phyloP scores from a whole-genome alignment of 2,329 filamentous ascomycete species.

The Ramularia collo-cygni region DNA sequence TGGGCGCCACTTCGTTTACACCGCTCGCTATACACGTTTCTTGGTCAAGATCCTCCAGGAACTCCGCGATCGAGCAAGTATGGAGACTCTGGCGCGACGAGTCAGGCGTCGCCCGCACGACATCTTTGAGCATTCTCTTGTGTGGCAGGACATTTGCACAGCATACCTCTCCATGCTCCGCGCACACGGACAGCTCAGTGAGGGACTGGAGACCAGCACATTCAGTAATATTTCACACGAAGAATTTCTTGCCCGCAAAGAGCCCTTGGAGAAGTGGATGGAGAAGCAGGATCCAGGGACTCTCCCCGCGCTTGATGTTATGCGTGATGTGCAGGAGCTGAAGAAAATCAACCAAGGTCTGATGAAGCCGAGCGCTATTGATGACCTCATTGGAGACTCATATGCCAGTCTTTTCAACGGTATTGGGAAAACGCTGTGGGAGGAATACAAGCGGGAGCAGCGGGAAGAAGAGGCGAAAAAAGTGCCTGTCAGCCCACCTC shows the following conservation, averaged over 20 bases:
- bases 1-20: conserved; percentile 88
- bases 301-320: conserved; percentile 50
- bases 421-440: conserved; percentile 54
- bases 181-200: conserved; percentile 48
- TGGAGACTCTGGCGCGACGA: conserved; percentile 72
- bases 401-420: conserved; percentile 72
- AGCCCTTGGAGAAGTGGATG: conserved; percentile 54
- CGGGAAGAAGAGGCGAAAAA: conserved; percentile 22
- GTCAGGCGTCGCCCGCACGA: conserved; percentile 77
- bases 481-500: conserved; percentile 16
- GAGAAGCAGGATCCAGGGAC: conserved; percentile 42
- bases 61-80: conserved; percentile 64
- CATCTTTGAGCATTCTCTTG: conserved; percentile 54
- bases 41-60: conserved; percentile 69
- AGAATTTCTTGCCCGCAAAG: conserved; percentile 55
- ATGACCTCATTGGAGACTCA: conserved; percentile 88
- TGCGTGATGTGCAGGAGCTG: conserved; percentile 61
- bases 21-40: conserved; percentile 76
- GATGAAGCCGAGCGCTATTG: conserved; percentile 78
- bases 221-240: conserved; percentile 60
- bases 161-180: conserved; percentile 55
- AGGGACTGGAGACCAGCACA: conserved; percentile 57
- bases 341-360: conserved; percentile 78
- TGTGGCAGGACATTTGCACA: conserved; percentile 57
- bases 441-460: conserved; percentile 30